Conservation (phyloP, 257 asterid species). For the Solanum piurae region DNA sequence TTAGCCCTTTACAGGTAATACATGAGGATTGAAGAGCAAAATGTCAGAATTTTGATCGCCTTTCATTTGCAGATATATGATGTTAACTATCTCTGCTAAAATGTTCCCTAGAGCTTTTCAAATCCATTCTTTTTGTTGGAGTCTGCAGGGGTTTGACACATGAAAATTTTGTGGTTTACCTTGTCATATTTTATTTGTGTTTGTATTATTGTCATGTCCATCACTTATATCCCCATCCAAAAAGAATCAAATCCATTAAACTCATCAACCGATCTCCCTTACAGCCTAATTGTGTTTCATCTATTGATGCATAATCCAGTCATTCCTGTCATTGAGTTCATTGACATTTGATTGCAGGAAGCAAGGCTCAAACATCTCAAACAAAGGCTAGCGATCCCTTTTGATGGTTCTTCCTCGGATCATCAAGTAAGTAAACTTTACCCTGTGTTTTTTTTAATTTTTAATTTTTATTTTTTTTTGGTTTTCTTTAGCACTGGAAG, state of each 20-base stretch:
- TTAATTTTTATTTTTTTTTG: not conserved
- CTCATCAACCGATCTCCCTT: not conserved
- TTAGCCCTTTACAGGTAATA: constrained; percentile 89
- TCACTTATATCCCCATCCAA: not conserved
- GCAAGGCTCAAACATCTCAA: constrained; percentile 72
- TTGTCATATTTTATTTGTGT: not conserved
- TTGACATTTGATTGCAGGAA: constrained; percentile 44
- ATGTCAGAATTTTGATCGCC: not conserved
- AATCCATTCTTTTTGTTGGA: not conserved
- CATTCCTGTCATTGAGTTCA: constrained; percentile 1
- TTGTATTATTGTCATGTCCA: not conserved
- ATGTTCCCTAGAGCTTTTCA: not conserved
- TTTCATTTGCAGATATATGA: not conserved
- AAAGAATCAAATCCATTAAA: not conserved
- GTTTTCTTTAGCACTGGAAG: not conserved
- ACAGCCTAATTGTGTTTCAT: not conserved
- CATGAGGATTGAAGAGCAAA: not conserved
- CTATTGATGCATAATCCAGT: not conserved
- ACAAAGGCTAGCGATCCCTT: constrained; percentile 68
- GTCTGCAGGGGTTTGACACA: not conserved
- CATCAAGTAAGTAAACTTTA: constrained; percentile 62
- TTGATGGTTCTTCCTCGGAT: constrained; percentile 61
- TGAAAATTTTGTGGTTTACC: not conserved
- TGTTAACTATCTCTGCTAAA: not conserved
- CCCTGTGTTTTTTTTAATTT: not conserved